Evolutionary conservation across 129 eudicot species (phyloP).

Genomic region (Scalesia atractyloides): DNA sequence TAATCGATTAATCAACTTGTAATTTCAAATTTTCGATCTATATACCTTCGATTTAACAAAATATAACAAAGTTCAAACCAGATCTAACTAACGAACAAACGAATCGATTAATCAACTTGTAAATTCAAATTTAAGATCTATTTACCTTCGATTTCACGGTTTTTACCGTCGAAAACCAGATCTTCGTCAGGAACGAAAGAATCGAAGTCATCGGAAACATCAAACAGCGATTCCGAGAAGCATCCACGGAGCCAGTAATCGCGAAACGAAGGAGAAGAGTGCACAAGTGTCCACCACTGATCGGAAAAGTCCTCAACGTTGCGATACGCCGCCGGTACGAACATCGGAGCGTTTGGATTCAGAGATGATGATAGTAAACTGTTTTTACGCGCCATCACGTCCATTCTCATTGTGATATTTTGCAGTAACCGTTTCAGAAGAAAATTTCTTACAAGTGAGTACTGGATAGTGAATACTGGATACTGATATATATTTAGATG

Average conservation of each 20-base stretch:
- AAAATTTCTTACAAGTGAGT: conserved; percentile 27
- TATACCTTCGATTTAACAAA: too few species aligned
- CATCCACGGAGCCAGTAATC: conserved; percentile 89
- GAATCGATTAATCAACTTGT: neutral
- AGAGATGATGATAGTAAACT: conserved; percentile 47
- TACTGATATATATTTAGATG: conserved; percentile 4
- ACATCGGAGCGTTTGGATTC: conserved; percentile 93
- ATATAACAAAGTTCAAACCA: neutral
- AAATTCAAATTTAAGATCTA: neutral
- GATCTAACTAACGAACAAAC: neutral
- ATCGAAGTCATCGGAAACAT: conserved; percentile 37
- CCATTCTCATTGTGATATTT: conserved; percentile 39
- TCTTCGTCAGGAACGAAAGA: conserved; percentile 35
- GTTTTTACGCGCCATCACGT: conserved; percentile 33
- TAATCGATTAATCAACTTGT: neutral
- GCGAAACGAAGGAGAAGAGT: conserved; percentile 85
- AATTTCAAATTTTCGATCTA: neutral
- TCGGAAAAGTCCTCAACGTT: conserved; percentile 89
- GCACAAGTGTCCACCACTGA: conserved; percentile 91
- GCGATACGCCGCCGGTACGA: conserved; percentile 69
- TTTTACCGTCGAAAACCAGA: neutral
- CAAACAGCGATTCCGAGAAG: conserved; percentile 56
- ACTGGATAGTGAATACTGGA: neutral
- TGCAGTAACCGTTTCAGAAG: neutral
- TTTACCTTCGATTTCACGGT: conserved; percentile 45